Base-by-base conservation (phyloP, 140 eudicot species). In the Oenanthe javanica region DNA sequence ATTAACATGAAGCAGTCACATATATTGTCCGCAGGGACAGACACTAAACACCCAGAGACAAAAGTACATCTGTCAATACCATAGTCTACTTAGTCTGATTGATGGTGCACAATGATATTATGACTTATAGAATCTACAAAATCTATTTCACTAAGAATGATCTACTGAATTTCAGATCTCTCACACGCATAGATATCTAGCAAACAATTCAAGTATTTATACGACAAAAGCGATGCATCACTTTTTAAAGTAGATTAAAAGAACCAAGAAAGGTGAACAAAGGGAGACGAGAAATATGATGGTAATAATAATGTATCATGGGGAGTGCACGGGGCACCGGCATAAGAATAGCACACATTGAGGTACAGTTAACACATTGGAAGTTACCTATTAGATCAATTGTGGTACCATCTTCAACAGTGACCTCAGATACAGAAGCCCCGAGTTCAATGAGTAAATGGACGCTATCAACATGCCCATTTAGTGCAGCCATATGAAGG, bases 401-500 rank as follows among this genome's bases (percentile, higher is more conserved):
- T 4, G 93, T 89, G 47, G 92, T 85, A 21, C 99, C 97, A 81
- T 95, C 99, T 86, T 92, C 97, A 50, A 89, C 84, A n/a, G 97
- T 95, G 49, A 81, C 81, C 42, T 83, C 89, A 55, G 85, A 79
- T 23, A 92, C 89, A 66, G 92, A 90, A 75, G 99, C 99, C 46
- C 99, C 99, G 23, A 95, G 85, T 75, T 95, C 99, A 73, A 95
- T 88, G 45, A 95, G 90, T 81, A 95, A 88, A 73, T 88, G 96
- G 79, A 95, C 89, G 40, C 90, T 78, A 72, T 91, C 99, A 69
- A 80, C 86, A 86, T 95, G 96, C 81, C 99, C 97, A 51, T 95
- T 95, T 77, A 95, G 81, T 12, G 99, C 95, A 83, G 99, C 96
- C 99, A 95, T 95, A 91, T 95, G 99, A 85, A 95, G 97, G 79